Conservation (phyloP, 2,329 filamentous ascomycete genomes). For the Chalaropsis thielavioides region DNA sequence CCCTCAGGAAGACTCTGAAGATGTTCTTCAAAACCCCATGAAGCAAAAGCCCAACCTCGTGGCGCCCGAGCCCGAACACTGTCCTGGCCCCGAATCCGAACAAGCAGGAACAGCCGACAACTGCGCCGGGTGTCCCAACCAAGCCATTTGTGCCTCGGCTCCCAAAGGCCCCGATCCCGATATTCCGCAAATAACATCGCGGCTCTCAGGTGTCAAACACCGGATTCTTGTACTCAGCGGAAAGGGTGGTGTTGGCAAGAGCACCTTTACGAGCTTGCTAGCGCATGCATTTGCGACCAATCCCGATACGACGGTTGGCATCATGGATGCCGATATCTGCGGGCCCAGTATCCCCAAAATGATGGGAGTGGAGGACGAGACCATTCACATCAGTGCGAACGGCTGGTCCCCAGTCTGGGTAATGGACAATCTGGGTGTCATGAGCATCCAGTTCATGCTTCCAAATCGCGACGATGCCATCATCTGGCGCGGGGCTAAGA, state of each 20-base stretch:
- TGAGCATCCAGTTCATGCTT: constrained; percentile 98
- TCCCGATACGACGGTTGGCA: constrained; percentile 63
- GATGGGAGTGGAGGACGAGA: constrained; percentile 92
- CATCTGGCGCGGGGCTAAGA: constrained; percentile 96
- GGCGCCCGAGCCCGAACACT: constrained; percentile 92
- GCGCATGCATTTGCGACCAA: constrained; percentile 80
- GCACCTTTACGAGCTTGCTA: constrained; percentile 78
- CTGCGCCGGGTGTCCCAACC: constrained; percentile 90
- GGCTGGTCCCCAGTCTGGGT: constrained; percentile 97
- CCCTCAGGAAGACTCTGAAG: constrained; percentile 43
- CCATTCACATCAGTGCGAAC: constrained; percentile 73
- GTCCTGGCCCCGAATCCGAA: constrained; percentile 74
- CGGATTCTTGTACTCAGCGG: constrained; percentile 88
- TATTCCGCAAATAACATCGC: constrained; percentile 71
- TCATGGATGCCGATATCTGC: constrained; percentile 98
- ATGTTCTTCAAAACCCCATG: constrained; percentile 59
- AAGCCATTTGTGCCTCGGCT: constrained; percentile 82
- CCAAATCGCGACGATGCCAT: constrained; percentile 87
- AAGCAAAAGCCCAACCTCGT: constrained; percentile 68
- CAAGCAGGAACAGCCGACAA: constrained; percentile 59
- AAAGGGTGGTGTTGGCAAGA: constrained; percentile 95
- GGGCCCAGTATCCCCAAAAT: constrained; percentile 95
- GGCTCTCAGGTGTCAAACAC: constrained; percentile 68
- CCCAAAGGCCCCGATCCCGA: constrained; percentile 94
- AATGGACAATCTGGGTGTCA: constrained; percentile 80